Conservation (phyloP, 352 stramenopile species). For the Aphanomyces astaci region DNA sequence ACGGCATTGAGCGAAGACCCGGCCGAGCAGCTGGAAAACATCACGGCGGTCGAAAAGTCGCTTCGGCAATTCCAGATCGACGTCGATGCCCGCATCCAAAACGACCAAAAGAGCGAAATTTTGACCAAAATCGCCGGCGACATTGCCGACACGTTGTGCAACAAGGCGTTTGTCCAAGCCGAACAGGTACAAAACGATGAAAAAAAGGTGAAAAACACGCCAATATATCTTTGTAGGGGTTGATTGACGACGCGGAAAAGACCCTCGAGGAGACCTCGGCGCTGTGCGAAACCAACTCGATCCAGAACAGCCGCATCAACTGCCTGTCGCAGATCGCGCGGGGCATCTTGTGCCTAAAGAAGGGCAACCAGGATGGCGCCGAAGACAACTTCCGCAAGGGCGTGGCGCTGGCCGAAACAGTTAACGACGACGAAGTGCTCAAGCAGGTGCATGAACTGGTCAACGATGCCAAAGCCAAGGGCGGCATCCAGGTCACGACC, state of each 20-base stretch:
- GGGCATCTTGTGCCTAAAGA: constrained; percentile 20
- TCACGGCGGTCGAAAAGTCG: constrained; percentile 7
- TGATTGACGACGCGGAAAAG: constrained; percentile 16
- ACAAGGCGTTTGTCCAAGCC: constrained; percentile 21
- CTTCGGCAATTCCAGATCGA: constrained; percentile 16
- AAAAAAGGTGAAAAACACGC: neutral
- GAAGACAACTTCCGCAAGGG: constrained; percentile 16
- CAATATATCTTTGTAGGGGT: neutral
- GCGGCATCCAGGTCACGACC: neutral
- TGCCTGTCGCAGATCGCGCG: constrained; percentile 15
- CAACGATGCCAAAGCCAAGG: constrained; percentile 14
- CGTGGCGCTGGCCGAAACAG: constrained; percentile 2
- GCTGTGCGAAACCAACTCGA: constrained; percentile 5
- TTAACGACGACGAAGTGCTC: constrained; percentile 18
- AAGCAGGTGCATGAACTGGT: constrained; percentile 19
- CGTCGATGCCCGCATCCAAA: constrained; percentile 22
- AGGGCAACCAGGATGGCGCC: constrained; percentile 15
- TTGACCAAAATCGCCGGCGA: constrained; percentile 18
- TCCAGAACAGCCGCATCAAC: constrained; percentile 20
- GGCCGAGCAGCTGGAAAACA: constrained; percentile 6
- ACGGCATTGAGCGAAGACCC: constrained; percentile 45
- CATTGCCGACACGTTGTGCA: constrained; percentile 23
- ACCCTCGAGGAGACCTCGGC: constrained; percentile 11
- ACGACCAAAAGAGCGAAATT: constrained; percentile 21
- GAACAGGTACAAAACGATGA: constrained; percentile 8